These are phyloP conservation scores for Apiotrichum mycotoxinovorans DNA, from an alignment of 1,284 basidiomycete genomes.

Conservation along the genomic window DNA sequence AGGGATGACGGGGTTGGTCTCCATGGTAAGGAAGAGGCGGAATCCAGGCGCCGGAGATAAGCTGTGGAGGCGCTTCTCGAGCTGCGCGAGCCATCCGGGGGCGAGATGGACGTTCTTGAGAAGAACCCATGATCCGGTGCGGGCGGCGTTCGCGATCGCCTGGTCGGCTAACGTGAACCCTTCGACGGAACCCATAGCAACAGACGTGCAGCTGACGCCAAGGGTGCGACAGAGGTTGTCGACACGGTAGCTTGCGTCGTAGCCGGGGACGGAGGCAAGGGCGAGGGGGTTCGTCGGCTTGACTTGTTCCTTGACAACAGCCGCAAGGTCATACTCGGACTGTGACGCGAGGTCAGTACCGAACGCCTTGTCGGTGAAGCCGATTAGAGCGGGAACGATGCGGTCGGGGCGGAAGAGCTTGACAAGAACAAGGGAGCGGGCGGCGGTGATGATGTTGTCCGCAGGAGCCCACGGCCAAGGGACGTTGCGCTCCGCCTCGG, in stretches of 20 bases:
- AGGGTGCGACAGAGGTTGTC: constrained; percentile 79
- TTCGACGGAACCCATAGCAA: constrained; percentile 98
- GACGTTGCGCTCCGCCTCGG: constrained; percentile 66
- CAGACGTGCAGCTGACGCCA: constrained; percentile 70
- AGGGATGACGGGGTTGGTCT: constrained; percentile 76
- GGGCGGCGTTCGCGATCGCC: constrained; percentile 81
- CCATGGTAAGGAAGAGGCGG: constrained; percentile 95
- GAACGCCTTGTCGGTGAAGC: constrained; percentile 40
- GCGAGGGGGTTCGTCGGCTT: constrained; percentile 78
- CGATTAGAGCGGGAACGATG: constrained; percentile 31
- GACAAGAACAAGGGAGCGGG: constrained; percentile 34
- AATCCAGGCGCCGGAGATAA: constrained; percentile 82
- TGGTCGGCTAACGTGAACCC: constrained; percentile 92
- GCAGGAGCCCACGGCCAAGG: constrained; percentile 66
- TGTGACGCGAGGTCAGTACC: constrained; percentile 35
- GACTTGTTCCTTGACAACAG: constrained; percentile 74
- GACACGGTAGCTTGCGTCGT: constrained; percentile 91
- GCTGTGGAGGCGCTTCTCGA: constrained; percentile 94
- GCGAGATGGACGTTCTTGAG: constrained; percentile 95
- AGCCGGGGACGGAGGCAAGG: constrained; percentile 88
- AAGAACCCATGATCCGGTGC: constrained; percentile 89
- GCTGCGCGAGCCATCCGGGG: constrained; percentile 85
- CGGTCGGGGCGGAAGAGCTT: constrained; percentile 47
- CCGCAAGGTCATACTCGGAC: constrained; percentile 59
- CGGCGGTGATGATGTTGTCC: constrained; percentile 27